Evolutionary conservation across 441 rosid genomes (phyloP), one percentile per base, ranked within the genome.

Genomic region (Biscutella laevigata): DNA sequence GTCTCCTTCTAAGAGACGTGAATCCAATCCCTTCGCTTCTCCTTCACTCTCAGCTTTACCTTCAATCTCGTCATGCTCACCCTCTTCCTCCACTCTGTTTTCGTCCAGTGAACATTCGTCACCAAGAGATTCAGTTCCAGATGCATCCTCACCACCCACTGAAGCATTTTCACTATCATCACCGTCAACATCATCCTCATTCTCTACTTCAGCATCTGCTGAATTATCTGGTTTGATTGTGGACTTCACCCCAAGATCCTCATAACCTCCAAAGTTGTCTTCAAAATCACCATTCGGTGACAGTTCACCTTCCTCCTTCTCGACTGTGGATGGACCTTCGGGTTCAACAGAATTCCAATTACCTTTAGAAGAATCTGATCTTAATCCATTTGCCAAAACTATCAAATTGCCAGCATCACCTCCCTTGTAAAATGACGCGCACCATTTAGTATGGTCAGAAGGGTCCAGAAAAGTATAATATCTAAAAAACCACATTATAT

Each of bases 271-370:
- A 62, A 76, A 81, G 63, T 68, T 79, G 40, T 88, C 95, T 74
- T 86, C 94, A 46, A 77, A 86, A 70, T 84, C 95, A 54, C 77
- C 83, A 66, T 70, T 78, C 26, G 99, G 97, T 8, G 99, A 94
- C 55, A 94, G 60, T 69, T 94, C 99, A 54, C 99, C 99, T 74
- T 94, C 99, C 69, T 94, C 99, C 69, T 83, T 89, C 74, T 89
- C 96, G 56, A 67, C 53, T 71, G 66, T 80, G 33, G 86, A 64
- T 6, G 77, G 86, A 41, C 71, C 72, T 61, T 40, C 66, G 13
- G 80, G 69, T 62, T 71, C 88, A 62, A 74, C 80, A 15, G 37
- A 66, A 65, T 63, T 73, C 63, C 51, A 75, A 61, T 41, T 65
- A 43, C 45, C 64, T 58, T 66, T 62, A 43, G 57, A 53, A 40